Base-by-base conservation (phyloP, 768 basidiomycete genomes). In the Amanita exitialis region DNA sequence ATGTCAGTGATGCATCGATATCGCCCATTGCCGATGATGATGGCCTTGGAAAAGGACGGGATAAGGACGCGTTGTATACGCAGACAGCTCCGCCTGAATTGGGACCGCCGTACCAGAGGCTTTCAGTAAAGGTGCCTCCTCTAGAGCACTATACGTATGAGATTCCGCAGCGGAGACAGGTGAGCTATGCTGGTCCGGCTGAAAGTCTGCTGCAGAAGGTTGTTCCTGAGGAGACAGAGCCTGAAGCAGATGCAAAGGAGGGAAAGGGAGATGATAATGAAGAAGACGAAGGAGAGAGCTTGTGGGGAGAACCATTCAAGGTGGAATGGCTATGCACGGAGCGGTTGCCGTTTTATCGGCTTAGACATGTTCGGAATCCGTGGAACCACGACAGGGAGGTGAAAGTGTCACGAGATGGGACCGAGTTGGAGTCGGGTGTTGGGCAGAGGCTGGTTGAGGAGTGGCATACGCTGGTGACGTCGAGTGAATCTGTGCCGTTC, bases 341-440 rank as follows among this genome's bases (percentile, higher is more conserved):
- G 10, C 73, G 75, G 2, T 63, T 97, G 2, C 81, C 90, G 0
- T 97, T 97, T 65, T 66, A 72, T 54, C 78, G 78, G 41, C 86
- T 86, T 30, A 76, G 83, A 23, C 86, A 91, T 61, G 65, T 96
- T 47, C 80, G 89, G 37, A 98, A 97, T 62, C 84, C 86, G 2
- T 97, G 93, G 92, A 97, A 97, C 58, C 80, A 90, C 56, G 88
- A 86, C 53, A 70, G 79, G 45, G 83, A 88, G 59, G 75, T 89
- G 41, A 86, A 89, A 69, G 80, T 89, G 6, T 91, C 88, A 10
- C 72, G 89, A 44, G 90, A 94, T 62, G 94, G 94, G 15, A 96
- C 93, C 1, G 94, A 97, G 62, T 63, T 98, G 16, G 94, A 97
- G 62, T 91, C 93, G 2, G 60, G 59, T 1, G 77, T 89, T 12